A percentile compares a stretch with the other conserved stretches of the same genome.
These are phyloP conservation scores for Diplogelasinospora grovesii DNA, from an alignment of 495 filamentous ascomycete species.

Conservation along the genomic window DNA sequence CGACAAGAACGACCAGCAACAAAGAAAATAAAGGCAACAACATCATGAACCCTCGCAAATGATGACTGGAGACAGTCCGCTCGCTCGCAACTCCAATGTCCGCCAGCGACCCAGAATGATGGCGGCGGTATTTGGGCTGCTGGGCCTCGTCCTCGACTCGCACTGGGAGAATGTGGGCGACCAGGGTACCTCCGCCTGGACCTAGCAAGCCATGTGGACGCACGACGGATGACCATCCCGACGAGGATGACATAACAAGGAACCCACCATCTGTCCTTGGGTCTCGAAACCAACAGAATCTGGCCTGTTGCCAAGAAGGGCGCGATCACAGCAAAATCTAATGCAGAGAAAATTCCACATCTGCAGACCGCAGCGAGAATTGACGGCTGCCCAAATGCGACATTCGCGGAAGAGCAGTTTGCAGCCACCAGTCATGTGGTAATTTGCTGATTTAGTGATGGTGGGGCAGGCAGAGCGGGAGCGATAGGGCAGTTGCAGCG, in stretches of 20 bases:
- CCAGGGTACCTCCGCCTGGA: slow-evolving; percentile 15
- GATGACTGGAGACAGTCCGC: too few species aligned
- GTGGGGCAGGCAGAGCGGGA: slow-evolving; percentile 19
- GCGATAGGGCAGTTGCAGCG: slow-evolving; percentile 11
- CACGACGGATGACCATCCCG: slow-evolving; percentile 5
- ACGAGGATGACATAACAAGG: slow-evolving; percentile 14
- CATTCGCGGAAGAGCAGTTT: slow-evolving; percentile 1
- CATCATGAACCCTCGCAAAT: too few species aligned
- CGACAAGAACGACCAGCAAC: not conserved
- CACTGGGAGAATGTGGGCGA: slow-evolving; percentile 13
- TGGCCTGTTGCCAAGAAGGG: not conserved
- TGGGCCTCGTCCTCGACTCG: slow-evolving; percentile 2
- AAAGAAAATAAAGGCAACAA: not conserved
- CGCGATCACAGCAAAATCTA: too few species aligned
- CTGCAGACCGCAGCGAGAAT: slow-evolving; percentile 4
- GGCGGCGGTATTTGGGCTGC: slow-evolving; percentile 11
- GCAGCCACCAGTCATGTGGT: slow-evolving; percentile 11
- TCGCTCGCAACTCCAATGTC: too few species aligned
- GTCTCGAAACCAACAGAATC: too few species aligned
- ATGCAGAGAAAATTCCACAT: not conserved
- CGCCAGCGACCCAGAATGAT: slow-evolving; percentile 9
- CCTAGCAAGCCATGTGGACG: slow-evolving; percentile 21
- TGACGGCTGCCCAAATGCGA: slow-evolving; percentile 6
- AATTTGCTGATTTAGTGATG: slow-evolving; percentile 7
- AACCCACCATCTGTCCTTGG: slow-evolving; percentile 6